Evolutionary conservation across 169 alveolate species (phyloP).

Genomic region (Plasmodium fragile): DNA sequence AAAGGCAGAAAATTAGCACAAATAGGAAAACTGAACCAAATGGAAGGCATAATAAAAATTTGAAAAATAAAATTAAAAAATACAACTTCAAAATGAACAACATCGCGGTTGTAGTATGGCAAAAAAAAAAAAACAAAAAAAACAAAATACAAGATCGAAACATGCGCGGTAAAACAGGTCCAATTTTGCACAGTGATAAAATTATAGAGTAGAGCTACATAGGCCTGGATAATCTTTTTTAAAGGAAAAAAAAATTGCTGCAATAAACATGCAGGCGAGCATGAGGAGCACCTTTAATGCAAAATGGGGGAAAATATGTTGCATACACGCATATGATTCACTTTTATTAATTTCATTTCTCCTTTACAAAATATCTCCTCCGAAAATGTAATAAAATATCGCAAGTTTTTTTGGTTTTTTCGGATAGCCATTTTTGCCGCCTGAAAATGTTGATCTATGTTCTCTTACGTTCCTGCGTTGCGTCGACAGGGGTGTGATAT

Average conservation of each 20-base stretch:
- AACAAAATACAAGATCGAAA: not conserved
- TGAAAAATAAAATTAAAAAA: not conserved
- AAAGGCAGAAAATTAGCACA: not conserved
- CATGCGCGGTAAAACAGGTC: not conserved
- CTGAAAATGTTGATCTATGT: not conserved
- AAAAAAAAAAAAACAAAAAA: not conserved
- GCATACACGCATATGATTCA: not conserved
- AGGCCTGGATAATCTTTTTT: not conserved
- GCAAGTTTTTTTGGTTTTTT: not conserved
- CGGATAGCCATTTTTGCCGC: not conserved
- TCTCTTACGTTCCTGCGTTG: not conserved
- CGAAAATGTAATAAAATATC: not conserved
- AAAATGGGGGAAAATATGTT: not conserved
- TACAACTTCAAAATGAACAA: not conserved
- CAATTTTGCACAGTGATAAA: no score
- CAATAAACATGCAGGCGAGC: not conserved
- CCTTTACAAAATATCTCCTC: slow-evolving; percentile 5
- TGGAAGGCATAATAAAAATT: not conserved
- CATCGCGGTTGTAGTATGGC: not conserved
- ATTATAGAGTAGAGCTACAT: not conserved
- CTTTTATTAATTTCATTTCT: not conserved
- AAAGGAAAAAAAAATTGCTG: not conserved
- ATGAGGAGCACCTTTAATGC: not conserved
- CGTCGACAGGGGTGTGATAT: not conserved
- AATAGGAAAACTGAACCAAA: not conserved